phyloP scores from a whole-genome alignment of 768 basidiomycete species.

The Mycena olivaceomarginata region DNA sequence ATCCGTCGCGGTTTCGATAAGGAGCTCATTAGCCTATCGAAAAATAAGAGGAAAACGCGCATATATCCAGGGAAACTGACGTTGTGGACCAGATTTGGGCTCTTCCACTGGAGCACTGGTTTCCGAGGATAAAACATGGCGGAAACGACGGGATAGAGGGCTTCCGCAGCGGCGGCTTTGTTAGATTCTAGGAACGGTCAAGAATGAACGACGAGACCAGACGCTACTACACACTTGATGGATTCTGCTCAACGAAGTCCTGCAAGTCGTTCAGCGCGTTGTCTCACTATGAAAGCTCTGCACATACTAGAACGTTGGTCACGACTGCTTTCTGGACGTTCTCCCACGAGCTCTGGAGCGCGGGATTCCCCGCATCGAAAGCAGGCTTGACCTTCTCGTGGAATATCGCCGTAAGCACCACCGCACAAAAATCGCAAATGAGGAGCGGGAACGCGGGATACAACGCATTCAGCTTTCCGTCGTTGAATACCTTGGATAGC shows the following conservation, averaged over 20 bases:
- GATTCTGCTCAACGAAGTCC: conserved; percentile 33
- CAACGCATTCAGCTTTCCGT: not conserved
- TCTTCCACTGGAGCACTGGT: conserved; percentile 17
- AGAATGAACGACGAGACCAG: not conserved
- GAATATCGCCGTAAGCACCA: conserved; percentile 35
- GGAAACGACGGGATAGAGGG: conserved; percentile 26
- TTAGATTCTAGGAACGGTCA: not conserved
- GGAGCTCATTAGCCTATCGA: conserved; percentile 34
- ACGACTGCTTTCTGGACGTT: conserved; percentile 36
- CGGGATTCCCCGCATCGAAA: not conserved
- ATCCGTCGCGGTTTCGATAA: conserved; percentile 16
- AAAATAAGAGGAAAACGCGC: conserved; percentile 13
- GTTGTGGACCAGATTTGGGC: conserved; percentile 30
- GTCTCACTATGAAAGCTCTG: not conserved
- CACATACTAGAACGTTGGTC: conserved; percentile 34
- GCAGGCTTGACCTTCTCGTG: conserved; percentile 29
- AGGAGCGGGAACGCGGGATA: conserved; percentile 24
- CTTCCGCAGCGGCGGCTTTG: conserved; percentile 21
- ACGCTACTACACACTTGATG: conserved; percentile 7
- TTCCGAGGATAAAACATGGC: conserved; percentile 27
- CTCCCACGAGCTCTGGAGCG: conserved; percentile 35
- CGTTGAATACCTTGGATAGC: conserved; percentile 16
- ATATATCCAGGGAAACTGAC: conserved; percentile 35
- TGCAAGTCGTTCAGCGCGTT: conserved; percentile 7
- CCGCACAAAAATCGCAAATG: conserved; percentile 28